Conservation (phyloP, 805 yeast genomes). For the Peterozyma xylosa region DNA sequence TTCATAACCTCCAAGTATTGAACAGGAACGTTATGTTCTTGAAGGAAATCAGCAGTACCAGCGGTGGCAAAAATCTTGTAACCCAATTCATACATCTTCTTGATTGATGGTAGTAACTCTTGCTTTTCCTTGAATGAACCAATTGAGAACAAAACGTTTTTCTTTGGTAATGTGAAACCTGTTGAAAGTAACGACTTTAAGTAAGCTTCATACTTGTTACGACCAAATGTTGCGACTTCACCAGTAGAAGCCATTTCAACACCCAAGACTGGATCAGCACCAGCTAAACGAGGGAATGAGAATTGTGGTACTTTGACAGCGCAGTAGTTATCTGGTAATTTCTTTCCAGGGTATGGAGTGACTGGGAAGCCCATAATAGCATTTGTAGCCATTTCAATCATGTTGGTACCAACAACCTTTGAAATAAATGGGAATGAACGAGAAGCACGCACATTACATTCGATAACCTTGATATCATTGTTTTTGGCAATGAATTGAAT, state of each 20-base stretch:
- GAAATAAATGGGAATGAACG: constrained; percentile 98
- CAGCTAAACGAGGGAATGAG: constrained; percentile 93
- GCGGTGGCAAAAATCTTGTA: constrained; percentile 93
- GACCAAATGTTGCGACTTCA: constrained; percentile 97
- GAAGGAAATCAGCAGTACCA: constrained; percentile 97
- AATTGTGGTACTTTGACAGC: constrained; percentile 97
- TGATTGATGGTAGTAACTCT: constrained; percentile 85
- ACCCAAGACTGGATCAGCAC: constrained; percentile 97
- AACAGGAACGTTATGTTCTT: constrained; percentile 91
- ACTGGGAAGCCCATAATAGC: constrained; percentile 87
- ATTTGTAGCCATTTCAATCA: constrained; percentile 95
- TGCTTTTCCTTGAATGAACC: constrained; percentile 97
- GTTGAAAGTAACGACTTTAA: constrained; percentile 90
- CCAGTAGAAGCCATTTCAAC: constrained; percentile 99
- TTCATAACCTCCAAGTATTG: constrained; percentile 85
- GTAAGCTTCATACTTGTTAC: constrained; percentile 94
- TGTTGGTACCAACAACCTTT: constrained; percentile 92
- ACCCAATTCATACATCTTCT: constrained; percentile 74
- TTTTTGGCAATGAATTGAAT: constrained; percentile 97
- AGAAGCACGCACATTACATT: constrained; percentile 98
- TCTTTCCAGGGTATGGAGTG: constrained; percentile 83
- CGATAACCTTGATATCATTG: constrained; percentile 94
- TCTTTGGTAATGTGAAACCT: constrained; percentile 92
- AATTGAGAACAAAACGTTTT: constrained; percentile 85
- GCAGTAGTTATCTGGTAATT: constrained; percentile 88